Evolutionary conservation across 2,329 filamentous ascomycete genomes (phyloP), one percentile per base, ranked within the genome.

Genomic region (Furcasterigmium sp.): DNA sequence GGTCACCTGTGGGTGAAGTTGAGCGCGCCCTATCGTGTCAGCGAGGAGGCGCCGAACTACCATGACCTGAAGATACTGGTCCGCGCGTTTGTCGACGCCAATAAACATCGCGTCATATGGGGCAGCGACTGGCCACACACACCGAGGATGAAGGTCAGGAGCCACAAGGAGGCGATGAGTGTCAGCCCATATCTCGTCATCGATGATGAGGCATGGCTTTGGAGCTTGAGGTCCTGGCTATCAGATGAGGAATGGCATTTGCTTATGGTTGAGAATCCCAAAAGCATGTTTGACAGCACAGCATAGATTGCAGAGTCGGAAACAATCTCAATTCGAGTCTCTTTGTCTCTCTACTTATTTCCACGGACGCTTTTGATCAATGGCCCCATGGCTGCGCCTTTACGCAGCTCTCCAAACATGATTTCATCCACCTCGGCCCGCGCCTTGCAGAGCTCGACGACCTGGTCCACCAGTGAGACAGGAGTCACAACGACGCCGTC

Each of bases 81-180:
- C 1, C 41, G 54, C 9, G 58, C 56, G 0, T 50, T 62, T 28
- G 50, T 65, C 1, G 49, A 60, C 37, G 58, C 57, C 4, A 64
- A 65, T 37, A 57, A 58, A 9, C 41, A 49, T 17, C 55, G 51
- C 5, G 44, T 66, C 9, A 26, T 66, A 2, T 67, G 61, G 61
- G 63, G 63, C 3, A 67, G 62, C 46, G 63, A 67, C 36, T 67
- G 61, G 61, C 62, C 63, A 2, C 62, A 65, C 45, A 64, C 61
- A 2, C 61, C 62, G 0, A 52, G 58, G 14, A 65, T 65, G 62
- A 64, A 59, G 40, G 56, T 62, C 2, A 57, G 62, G 1, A 57
- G 45, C 5, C 51, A 46, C 5, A 57, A 64, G 37, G 61, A 61
- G 25, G 62, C 60, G 1, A 42, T 65, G 43, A 50, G 45, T 4